Evolutionary conservation across 768 basidiomycete genomes (phyloP), one percentile per base, ranked within the genome.

Genomic region (Termitomyces sp.): DNA sequence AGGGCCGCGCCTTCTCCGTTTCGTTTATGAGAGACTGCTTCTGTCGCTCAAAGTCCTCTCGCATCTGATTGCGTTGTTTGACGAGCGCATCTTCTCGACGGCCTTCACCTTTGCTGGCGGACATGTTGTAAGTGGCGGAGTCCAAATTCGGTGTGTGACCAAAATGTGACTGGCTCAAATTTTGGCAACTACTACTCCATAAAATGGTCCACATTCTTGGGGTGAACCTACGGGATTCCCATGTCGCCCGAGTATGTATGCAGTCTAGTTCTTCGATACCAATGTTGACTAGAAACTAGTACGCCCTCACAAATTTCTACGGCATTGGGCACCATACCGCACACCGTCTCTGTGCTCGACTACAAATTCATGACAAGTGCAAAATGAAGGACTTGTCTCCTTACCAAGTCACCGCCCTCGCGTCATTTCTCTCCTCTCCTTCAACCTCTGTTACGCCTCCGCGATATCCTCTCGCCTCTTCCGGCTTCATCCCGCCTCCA

Each of bases 351-450:
- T 94, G 96, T 70, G 93, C 96, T 11, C 89, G 97, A 62, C 85
- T 97, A 49, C 91, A 92, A 70, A 92, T 99, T 56, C 95, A 98
- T 75, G 87, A 93, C 79, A 81, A 81, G 64, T 86, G 89, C 76
- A 87, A 84, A 73, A 86, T 99, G 65, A 84, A 83, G 53, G 84
- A 93, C 71, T 81, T 99, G 36, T 87, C 92, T 32, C 88, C 94
- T 35, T 79, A 84, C 39, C 97, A 99, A 82, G 79, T 96, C 54
- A 97, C 94, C 15, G 84, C 90, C 16, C 83, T 99, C n/a, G 90
- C 95, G 13, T 92, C 96, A 7, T 96, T 94, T 75, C 87, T 99
- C 11, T 95, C 96, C 5, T 92, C 94, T 0, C 96, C 97, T 1
- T 77, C 84, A 24, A 94, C 92, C 18, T 84, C 90, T 3, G 78